phyloP scores from a whole-genome alignment of 2,329 filamentous ascomycete species.

The Westerdykella ornata region DNA sequence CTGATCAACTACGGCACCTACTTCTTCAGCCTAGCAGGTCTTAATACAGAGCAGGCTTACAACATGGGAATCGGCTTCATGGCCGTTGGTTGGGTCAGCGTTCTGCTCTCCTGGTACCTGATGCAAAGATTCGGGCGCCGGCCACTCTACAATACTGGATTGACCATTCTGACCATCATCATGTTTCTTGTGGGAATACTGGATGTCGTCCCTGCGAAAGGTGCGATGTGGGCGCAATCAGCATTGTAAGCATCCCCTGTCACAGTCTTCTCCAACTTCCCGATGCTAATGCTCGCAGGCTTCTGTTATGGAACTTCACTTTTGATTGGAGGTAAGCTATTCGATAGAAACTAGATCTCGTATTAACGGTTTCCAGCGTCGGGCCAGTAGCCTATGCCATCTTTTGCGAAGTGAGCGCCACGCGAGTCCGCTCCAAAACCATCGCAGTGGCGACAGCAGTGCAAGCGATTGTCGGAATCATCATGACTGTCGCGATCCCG shows the following conservation, averaged over 20 bases:
- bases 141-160: constrained; percentile 59
- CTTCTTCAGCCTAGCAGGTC: constrained; percentile 40
- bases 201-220: constrained; percentile 47
- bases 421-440: constrained; percentile 79
- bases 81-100: constrained; percentile 62
- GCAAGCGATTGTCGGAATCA: constrained; percentile 37
- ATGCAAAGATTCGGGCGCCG: constrained; percentile 73
- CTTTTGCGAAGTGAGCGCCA: constrained; percentile 72
- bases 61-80: constrained; percentile 47
- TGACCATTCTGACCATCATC: constrained; percentile 51
- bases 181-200: constrained; percentile 75
- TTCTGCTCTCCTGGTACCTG: constrained; percentile 69
- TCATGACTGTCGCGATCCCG: constrained; percentile 38
- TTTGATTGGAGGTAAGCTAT: constrained; percentile 53
- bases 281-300: not conserved
- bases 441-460: constrained; percentile 61
- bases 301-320: constrained; percentile 48
- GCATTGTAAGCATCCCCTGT: constrained; percentile 18
- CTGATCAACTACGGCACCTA: constrained; percentile 41
- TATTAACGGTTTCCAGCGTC: constrained; percentile 51
- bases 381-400: constrained; percentile 84
- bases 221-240: constrained; percentile 39
- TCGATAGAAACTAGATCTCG: not conserved
- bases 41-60: constrained; percentile 34
- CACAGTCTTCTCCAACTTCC: not conserved